phyloP scores from a whole-genome alignment of 2,329 filamentous ascomycete species.

The Anisogramma anomala region DNA sequence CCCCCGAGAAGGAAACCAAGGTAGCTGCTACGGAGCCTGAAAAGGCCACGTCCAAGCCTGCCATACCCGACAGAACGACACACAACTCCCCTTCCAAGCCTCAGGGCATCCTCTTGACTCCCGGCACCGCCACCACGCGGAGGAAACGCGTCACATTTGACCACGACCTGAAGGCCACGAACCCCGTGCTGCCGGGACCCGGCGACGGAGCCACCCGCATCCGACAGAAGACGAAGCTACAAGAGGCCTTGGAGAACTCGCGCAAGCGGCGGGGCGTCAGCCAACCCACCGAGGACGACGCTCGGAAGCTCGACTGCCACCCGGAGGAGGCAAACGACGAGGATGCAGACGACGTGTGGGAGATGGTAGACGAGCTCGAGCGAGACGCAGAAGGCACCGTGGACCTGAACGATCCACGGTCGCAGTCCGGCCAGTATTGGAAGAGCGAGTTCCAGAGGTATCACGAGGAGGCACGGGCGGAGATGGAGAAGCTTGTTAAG shows the following conservation, averaged over 20 bases:
- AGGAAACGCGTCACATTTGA: constrained; percentile 57
- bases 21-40: constrained; percentile 18
- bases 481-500: constrained; percentile 66
- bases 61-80: neutral
- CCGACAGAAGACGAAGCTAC: constrained; percentile 32
- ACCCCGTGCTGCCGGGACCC: constrained; percentile 20
- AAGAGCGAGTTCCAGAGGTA: constrained; percentile 67
- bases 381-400: constrained; percentile 52
- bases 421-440: constrained; percentile 68
- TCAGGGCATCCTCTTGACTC: constrained; percentile 51
- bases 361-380: constrained; percentile 35
- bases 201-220: constrained; percentile 15
- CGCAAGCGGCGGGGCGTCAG: constrained; percentile 20
- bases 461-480: constrained; percentile 56
- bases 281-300: constrained; percentile 24
- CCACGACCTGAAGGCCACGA: constrained; percentile 36
- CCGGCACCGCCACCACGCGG: constrained; percentile 47
- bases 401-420: constrained; percentile 62
- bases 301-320: constrained; percentile 41
- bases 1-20: constrained; percentile 18
- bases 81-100: constrained; percentile 38
- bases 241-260: constrained; percentile 34
- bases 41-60: constrained; percentile 12
- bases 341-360: constrained; percentile 36
- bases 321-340: constrained; percentile 21